Conservation (phyloP, 352 stramenopile genomes). For the Globisporangium rhizosaccharum region DNA sequence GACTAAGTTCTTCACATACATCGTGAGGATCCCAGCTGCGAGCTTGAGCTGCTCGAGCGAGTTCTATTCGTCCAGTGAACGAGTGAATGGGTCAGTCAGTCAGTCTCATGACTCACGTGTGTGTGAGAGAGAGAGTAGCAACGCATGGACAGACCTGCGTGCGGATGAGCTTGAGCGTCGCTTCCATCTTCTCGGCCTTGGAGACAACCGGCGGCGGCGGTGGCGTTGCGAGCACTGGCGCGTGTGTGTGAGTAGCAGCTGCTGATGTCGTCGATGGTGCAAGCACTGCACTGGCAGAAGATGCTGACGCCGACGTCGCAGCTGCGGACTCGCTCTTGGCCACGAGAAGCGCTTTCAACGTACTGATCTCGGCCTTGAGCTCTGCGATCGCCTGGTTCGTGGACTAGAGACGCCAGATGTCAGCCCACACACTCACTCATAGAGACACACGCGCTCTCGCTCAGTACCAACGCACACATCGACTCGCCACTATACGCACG, state of each 20-base stretch:
- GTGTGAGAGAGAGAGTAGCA: neutral
- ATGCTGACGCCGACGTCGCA: neutral
- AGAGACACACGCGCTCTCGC: neutral
- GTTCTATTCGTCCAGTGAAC: conserved; percentile 34
- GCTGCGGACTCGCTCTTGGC: conserved; percentile 19
- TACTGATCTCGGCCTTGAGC: conserved; percentile 63
- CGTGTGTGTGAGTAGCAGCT: neutral
- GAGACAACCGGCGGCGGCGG: conserved; percentile 12
- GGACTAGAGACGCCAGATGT: conserved; percentile 8
- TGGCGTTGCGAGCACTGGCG: neutral
- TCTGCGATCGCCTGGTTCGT: conserved; percentile 60
- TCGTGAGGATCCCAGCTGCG: conserved; percentile 65
- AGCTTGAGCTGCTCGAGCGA: conserved; percentile 62
- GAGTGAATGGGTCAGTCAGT: neutral
- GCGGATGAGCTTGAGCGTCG: conserved; percentile 39
- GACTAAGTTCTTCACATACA: conserved; percentile 85
- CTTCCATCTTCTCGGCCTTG: conserved; percentile 40
- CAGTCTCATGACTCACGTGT: conserved; percentile 1
- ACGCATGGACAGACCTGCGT: conserved; percentile 26
- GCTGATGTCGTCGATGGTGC: too few species aligned
- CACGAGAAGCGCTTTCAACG: conserved; percentile 51
- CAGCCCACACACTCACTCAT: neutral
- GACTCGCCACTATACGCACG: neutral
- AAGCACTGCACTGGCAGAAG: too few species aligned
- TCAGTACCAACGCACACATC: neutral